phyloP scores from a whole-genome alignment of 352 stramenopile species.

The Aphanomyces astaci region DNA sequence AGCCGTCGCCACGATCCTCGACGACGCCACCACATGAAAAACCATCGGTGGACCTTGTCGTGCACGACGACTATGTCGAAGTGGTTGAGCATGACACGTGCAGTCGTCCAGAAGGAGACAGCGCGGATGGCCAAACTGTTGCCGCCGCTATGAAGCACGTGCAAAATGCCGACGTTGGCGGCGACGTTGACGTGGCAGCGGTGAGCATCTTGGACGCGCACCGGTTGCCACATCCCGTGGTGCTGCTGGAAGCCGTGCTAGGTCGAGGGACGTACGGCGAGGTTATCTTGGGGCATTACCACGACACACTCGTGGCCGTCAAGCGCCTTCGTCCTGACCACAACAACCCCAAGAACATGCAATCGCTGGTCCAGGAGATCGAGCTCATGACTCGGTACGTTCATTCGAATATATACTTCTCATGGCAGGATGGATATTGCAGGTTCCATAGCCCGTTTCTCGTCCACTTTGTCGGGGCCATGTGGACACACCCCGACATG shows the following conservation, averaged over 20 bases:
- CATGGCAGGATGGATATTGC: too few relatives aligned
- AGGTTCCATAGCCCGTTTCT: slow-evolving; percentile 43
- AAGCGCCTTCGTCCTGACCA: slow-evolving; percentile 15
- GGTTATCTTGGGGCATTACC: slow-evolving; percentile 13
- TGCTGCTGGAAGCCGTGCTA: slow-evolving; percentile 3
- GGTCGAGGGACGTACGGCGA: slow-evolving; percentile 14
- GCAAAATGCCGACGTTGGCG: neutral
- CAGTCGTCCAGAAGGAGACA: neutral
- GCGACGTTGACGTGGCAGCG: neutral
- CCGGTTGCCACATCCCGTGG: neutral
- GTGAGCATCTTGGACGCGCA: neutral
- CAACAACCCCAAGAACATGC: slow-evolving; percentile 33
- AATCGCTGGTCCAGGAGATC: slow-evolving; percentile 49
- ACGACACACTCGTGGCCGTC: slow-evolving; percentile 16
- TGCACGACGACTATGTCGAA: neutral
- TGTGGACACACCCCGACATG: slow-evolving; percentile 39
- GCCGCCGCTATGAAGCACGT: neutral
- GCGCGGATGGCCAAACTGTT: neutral
- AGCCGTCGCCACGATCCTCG: neutral
- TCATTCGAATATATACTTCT: too few relatives aligned
- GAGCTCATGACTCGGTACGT: slow-evolving; percentile 31
- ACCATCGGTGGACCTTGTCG: neutral
- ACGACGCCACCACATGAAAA: neutral
- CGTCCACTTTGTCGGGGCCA: slow-evolving; percentile 45
- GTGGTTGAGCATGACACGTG: neutral